These are phyloP conservation scores for Russula dissimulans DNA, from an alignment of 768 basidiomycete species.

Conservation along the genomic window DNA sequence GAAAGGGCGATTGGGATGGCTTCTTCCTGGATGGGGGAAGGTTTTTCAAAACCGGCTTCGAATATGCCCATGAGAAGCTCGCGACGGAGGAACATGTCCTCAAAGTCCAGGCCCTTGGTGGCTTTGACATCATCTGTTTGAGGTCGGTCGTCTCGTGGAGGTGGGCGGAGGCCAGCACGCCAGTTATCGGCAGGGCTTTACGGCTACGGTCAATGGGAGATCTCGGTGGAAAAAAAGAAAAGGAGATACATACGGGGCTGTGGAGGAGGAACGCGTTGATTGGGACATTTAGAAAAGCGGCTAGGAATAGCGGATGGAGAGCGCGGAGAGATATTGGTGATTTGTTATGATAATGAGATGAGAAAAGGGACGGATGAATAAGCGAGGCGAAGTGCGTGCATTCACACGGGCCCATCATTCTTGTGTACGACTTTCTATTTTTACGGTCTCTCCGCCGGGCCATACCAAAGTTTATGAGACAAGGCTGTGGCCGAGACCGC, in stretches of 20 bases:
- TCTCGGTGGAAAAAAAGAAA: neutral
- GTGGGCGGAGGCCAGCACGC: conserved; percentile 72
- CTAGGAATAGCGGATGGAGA: neutral
- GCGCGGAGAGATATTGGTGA: neutral
- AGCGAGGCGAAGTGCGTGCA: neutral
- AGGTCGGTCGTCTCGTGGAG: conserved; percentile 85
- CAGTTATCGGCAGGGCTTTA: conserved; percentile 35
- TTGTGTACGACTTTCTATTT: no score
- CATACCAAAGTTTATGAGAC: no score
- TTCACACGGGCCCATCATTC: no score
- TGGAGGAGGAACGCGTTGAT: conserved; percentile 19
- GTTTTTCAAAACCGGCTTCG: conserved; percentile 94
- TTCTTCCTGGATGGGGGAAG: conserved; percentile 98
- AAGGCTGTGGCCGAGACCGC: no score
- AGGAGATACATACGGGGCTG: conserved; percentile 15
- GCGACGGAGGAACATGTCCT: conserved; percentile 85
- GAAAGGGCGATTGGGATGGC: conserved; percentile 92
- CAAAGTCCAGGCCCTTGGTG: conserved; percentile 91
- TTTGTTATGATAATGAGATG: neutral
- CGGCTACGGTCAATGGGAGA: neutral
- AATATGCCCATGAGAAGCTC: conserved; percentile 99
- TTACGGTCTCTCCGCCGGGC: no score
- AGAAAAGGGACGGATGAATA: neutral
- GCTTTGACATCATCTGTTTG: conserved; percentile 97
- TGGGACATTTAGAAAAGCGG: conserved; percentile 12